These are phyloP conservation scores for Candida sonorensis DNA, from an alignment of 805 yeast genomes.

Conservation along the genomic window DNA sequence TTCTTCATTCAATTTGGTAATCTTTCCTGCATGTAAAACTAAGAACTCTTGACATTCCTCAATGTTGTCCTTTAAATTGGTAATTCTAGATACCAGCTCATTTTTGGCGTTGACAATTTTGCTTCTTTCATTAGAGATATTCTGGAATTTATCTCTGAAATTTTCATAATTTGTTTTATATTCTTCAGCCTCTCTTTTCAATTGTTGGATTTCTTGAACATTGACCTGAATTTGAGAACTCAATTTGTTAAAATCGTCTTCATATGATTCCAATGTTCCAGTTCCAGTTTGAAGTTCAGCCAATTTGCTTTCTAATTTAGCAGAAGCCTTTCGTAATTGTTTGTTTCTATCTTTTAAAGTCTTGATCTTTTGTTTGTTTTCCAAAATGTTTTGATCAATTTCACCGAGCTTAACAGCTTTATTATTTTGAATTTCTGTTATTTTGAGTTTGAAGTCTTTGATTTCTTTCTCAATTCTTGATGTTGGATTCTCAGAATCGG, in stretches of 20 bases:
- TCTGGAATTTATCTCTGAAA: conserved; percentile 9
- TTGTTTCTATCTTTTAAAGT: conserved; percentile 9
- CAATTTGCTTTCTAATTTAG: conserved; percentile 31
- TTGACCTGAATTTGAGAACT: conserved; percentile 23
- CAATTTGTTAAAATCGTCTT: conserved; percentile 27
- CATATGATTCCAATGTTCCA: conserved; percentile 30
- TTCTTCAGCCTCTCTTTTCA: conserved; percentile 12
- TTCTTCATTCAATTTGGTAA: conserved; percentile 16
- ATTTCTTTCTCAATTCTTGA: conserved; percentile 12
- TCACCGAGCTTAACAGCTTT: conserved; percentile 7
- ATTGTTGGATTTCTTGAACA: conserved; percentile 15
- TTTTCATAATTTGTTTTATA: conserved; percentile 5
- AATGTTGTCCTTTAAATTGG: conserved; percentile 20
- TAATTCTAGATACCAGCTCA: conserved; percentile 8
- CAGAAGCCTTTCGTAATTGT: conserved; percentile 20
- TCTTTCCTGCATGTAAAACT: conserved; percentile 8
- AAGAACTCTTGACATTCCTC: conserved; percentile 9
- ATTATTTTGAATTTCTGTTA: conserved; percentile 1
- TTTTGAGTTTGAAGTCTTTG: conserved; percentile 3
- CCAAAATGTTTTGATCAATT: conserved; percentile 3
- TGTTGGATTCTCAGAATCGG: conserved; percentile 17
- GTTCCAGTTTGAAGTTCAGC: conserved; percentile 37
- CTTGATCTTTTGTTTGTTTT: conserved; percentile 7
- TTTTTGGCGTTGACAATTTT: conserved; percentile 5
- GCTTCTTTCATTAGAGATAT: conserved; percentile 6